Percentiles rank a stretch among this genome's conserved stretches.
Evolutionary conservation across 192 early-diverging fungal genomes (phyloP).

Genomic region (Podila horticola): DNA sequence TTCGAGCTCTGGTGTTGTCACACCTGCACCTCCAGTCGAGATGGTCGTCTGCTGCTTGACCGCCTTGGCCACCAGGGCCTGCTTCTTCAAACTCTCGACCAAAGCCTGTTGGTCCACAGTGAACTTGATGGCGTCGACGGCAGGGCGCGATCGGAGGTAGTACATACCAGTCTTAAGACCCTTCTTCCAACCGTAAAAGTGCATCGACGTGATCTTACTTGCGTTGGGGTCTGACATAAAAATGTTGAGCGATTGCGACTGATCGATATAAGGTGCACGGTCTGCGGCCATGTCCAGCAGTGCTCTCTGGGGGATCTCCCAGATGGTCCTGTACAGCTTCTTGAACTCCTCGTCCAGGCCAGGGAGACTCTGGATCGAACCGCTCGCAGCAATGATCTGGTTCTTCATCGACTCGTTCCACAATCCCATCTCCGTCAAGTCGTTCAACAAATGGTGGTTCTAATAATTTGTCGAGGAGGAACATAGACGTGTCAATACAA

Average conservation of each 20-base stretch:
- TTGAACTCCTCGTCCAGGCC: conserved; percentile 87
- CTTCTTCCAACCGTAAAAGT: conserved; percentile 97
- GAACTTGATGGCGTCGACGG: conserved; percentile 97
- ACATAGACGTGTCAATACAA: neutral
- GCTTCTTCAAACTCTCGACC: conserved; percentile 62
- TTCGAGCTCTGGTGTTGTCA: conserved; percentile 52
- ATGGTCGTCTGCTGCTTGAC: conserved; percentile 40
- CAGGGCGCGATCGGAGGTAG: conserved; percentile 92
- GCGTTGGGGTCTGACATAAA: conserved; percentile 91
- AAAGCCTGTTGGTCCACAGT: conserved; percentile 87
- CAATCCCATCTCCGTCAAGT: conserved; percentile 87
- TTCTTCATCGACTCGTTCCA: conserved; percentile 97
- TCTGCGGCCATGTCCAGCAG: conserved; percentile 97
- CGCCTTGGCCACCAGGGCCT: conserved; percentile 41
- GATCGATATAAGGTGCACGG: conserved; percentile 96
- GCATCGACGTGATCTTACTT: conserved; percentile 96
- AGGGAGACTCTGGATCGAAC: conserved; percentile 82
- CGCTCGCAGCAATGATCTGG: conserved; percentile 92
- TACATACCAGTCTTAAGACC: conserved; percentile 99
- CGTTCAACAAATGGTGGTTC: conserved; percentile 93
- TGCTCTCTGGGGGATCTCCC: conserved; percentile 91
- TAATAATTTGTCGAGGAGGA: neutral
- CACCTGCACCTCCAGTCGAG: conserved; percentile 10
- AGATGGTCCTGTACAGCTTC: conserved; percentile 94
- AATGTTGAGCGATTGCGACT: conserved; percentile 95